Evolutionary conservation across 2,329 filamentous ascomycete genomes (phyloP).

Genomic region (Fragosphaeria purpurea): DNA sequence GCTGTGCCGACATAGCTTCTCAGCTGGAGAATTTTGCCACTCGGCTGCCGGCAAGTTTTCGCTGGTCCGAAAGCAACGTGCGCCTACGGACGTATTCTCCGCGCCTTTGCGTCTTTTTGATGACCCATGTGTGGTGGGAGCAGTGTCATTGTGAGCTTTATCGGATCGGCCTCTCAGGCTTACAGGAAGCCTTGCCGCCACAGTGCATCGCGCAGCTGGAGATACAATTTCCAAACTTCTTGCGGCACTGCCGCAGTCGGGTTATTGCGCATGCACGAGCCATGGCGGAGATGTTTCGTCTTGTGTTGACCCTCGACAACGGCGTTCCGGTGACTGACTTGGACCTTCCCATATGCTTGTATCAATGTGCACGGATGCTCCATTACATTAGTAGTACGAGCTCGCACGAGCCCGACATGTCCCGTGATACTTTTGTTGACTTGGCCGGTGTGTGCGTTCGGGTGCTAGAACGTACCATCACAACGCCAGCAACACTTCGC

Average conservation of each 20-base stretch:
- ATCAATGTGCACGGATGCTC: constrained; percentile 44
- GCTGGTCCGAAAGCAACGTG: constrained; percentile 47
- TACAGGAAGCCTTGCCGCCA: constrained; percentile 40
- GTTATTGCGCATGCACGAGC: constrained; percentile 45
- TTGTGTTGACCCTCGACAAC: constrained; percentile 40
- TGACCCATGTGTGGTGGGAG: constrained; percentile 51
- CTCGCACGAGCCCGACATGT: constrained; percentile 30
- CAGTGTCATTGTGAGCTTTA: constrained; percentile 50
- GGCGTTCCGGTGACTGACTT: constrained; percentile 42
- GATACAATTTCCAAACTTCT: constrained; percentile 30
- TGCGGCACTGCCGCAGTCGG: constrained; percentile 36
- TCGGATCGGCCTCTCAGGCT: constrained; percentile 39
- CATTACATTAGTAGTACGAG: constrained; percentile 40
- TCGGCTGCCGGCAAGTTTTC: constrained; percentile 44
- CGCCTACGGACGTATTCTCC: constrained; percentile 47
- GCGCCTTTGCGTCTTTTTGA: constrained; percentile 46
- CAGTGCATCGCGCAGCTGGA: constrained; percentile 33
- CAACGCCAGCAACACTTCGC: constrained; percentile 38
- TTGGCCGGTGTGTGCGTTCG: constrained; percentile 40
- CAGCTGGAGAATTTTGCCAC: constrained; percentile 41
- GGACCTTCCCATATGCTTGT: constrained; percentile 45
- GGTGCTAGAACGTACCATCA: constrained; percentile 40
- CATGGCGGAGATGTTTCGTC: constrained; percentile 45
- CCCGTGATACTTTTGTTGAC: constrained; percentile 34
- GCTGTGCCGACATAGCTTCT: constrained; percentile 36